Conservation (phyloP, 2,329 filamentous ascomycete genomes). For the Didymella arachidicola region DNA sequence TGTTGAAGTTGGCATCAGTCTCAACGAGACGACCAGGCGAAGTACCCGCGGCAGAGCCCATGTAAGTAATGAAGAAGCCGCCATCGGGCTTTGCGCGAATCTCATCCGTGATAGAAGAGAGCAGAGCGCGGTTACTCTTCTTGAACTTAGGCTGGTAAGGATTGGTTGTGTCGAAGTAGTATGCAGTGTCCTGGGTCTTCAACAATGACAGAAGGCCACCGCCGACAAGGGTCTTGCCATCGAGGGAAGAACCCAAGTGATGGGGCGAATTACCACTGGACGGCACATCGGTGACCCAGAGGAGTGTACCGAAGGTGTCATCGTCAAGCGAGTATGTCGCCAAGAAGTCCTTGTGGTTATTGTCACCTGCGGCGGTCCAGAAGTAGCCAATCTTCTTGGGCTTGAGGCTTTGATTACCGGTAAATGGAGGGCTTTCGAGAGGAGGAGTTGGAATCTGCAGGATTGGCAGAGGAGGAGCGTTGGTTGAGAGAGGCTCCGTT, state of each 20-base stretch:
- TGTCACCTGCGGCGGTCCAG: neutral
- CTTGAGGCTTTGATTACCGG: neutral
- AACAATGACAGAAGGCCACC: slow-evolving; percentile 66
- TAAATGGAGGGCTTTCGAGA: neutral
- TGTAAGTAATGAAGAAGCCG: neutral
- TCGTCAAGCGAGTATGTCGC: neutral
- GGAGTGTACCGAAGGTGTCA: neutral
- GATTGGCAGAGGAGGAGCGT: neutral
- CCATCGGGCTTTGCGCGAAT: neutral
- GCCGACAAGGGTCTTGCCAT: slow-evolving; percentile 53
- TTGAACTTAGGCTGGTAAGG: slow-evolving; percentile 66
- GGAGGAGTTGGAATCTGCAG: neutral
- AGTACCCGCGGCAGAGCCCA: neutral
- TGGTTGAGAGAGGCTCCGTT: neutral
- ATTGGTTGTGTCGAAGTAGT: slow-evolving; percentile 67
- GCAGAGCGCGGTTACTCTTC: slow-evolving; percentile 67
- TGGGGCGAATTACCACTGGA: neutral
- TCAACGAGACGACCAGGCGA: neutral
- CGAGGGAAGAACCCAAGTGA: neutral
- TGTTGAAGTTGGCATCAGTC: neutral
- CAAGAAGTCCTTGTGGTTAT: neutral
- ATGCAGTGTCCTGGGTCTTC: slow-evolving; percentile 67
- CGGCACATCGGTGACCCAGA: neutral
- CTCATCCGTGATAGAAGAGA: slow-evolving; percentile 46
- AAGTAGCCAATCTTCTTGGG: neutral